phyloP scores from a whole-genome alignment of 495 filamentous ascomycete genomes.

The Annulohypoxylon stygium region DNA sequence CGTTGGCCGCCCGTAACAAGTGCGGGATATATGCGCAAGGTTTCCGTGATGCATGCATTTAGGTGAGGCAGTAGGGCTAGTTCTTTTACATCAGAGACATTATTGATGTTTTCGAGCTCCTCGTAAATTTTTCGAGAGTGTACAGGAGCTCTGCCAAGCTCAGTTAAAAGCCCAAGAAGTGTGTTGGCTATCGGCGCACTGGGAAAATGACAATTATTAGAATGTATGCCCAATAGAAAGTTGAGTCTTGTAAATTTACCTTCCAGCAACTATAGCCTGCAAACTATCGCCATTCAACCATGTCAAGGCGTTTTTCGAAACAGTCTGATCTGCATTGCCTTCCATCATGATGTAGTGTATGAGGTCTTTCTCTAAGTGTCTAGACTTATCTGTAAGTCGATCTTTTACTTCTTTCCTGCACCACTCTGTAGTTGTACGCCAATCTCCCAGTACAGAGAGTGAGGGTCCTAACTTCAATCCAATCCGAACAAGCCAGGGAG shows the following conservation, averaged over 20 bases:
- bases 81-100: no score
- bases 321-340: neutral
- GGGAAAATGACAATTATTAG: neutral
- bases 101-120: no score
- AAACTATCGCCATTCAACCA: constrained; percentile 1
- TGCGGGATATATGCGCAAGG: no score
- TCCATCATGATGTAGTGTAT: neutral
- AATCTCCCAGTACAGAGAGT: neutral
- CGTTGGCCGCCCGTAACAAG: no score
- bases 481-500: neutral
- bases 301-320: neutral
- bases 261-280: constrained; percentile 4
- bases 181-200: neutral
- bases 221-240: neutral
- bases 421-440: neutral
- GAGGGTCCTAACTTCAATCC: neutral
- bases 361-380: neutral
- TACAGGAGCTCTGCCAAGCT: no score
- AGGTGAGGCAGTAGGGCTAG: no score
- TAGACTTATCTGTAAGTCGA: neutral
- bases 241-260: neutral
- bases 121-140: no score
- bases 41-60: no score
- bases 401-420: neutral
- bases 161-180: neutral